These are phyloP conservation scores for Cercospora berteroae DNA, from an alignment of 2,329 filamentous ascomycete genomes.

Conservation along the genomic window DNA sequence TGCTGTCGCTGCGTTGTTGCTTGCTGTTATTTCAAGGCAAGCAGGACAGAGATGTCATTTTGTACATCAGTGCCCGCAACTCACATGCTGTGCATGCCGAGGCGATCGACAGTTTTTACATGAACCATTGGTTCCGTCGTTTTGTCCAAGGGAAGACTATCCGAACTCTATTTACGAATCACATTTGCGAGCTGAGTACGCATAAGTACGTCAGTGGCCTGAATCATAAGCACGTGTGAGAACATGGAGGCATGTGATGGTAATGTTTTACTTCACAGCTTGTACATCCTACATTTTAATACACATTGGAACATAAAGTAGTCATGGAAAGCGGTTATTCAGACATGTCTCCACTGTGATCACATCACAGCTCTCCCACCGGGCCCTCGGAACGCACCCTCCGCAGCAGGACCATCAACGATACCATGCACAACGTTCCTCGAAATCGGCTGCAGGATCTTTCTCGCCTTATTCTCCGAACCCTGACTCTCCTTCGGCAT, in stretches of 20 bases:
- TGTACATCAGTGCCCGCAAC: background rate
- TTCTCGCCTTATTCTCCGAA: background rate
- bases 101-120: conserved; percentile 12
- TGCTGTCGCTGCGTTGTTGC: background rate
- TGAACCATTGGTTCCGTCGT: conserved; percentile 3
- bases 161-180: conserved; percentile 6
- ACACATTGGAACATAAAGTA: background rate
- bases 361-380: background rate
- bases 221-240: background rate
- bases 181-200: conserved; percentile 1
- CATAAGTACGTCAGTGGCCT: background rate
- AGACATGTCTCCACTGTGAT: background rate
- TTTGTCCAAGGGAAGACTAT: background rate
- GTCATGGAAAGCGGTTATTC: background rate
- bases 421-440: background rate
- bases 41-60: background rate
- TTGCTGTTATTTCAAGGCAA: background rate
- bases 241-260: background rate
- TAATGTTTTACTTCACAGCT: background rate
- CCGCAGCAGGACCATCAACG: background rate
- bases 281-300: background rate
- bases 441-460: background rate
- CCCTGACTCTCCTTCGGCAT: background rate
- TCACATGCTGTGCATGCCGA: conserved; percentile 14
- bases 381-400: background rate